Evolutionary conservation across 331 rosid genomes (phyloP).

Genomic region (Malus hybrid): DNA sequence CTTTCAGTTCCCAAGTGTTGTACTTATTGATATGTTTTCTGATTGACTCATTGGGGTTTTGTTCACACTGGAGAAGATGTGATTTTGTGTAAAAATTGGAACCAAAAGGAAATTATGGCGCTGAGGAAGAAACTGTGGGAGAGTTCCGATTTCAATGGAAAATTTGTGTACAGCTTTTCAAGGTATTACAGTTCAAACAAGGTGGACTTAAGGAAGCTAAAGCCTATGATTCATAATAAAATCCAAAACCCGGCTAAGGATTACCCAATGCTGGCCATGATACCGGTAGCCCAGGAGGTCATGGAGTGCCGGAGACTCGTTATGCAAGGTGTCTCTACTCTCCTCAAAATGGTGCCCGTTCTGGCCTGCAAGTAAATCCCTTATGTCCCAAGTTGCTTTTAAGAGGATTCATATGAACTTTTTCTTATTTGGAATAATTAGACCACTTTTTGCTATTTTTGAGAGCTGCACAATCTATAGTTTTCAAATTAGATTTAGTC

Average conservation of each 20-base stretch:
- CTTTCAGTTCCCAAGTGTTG: not conserved
- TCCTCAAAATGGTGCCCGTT: slow-evolving; percentile 47
- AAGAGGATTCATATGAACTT: not conserved
- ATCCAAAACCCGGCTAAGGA: slow-evolving; percentile 44
- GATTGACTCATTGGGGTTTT: not conserved
- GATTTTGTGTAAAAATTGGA: not conserved
- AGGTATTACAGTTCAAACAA: slow-evolving; percentile 1
- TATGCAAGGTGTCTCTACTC: slow-evolving; percentile 62
- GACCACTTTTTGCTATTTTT: not conserved
- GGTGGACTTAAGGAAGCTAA: slow-evolving; percentile 31
- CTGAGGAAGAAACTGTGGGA: slow-evolving; percentile 3
- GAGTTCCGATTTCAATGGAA: not conserved
- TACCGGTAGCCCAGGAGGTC: slow-evolving; percentile 65
- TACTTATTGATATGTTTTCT: not conserved
- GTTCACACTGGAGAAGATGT: not conserved
- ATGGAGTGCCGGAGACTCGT: slow-evolving; percentile 42
- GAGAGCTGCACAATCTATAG: not conserved
- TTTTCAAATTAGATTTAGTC: not conserved
- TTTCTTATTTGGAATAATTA: not conserved
- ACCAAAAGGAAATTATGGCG: not conserved
- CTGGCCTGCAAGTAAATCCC: slow-evolving; percentile 72
- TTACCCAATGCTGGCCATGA: slow-evolving; percentile 52
- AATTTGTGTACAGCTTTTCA: not conserved
- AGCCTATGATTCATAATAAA: slow-evolving; percentile 64
- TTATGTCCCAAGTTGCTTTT: not conserved